phyloP scores from a whole-genome alignment of 257 asterid genomes.

The Fraxinus quadrangulata region DNA sequence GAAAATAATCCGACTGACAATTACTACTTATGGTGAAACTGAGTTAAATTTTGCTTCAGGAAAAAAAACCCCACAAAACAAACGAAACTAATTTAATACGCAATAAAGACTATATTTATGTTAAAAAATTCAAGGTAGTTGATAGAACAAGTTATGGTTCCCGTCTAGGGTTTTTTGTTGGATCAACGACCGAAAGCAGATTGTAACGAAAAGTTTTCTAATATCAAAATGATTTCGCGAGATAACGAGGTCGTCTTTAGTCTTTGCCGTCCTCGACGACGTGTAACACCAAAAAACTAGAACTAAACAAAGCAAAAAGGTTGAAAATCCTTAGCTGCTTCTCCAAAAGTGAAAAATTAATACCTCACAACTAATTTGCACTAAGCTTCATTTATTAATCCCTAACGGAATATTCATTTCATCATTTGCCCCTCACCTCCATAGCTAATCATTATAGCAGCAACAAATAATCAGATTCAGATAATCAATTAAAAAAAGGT shows the following conservation, averaged over 20 bases:
- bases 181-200: slow-evolving; percentile 32
- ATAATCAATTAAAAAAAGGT: background rate
- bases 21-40: too few species aligned
- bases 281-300: slow-evolving; percentile 12
- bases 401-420: background rate
- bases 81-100: too few species aligned
- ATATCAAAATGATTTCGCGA: slow-evolving; percentile 6
- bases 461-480: slow-evolving; percentile 14
- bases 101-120: background rate
- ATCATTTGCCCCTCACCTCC: background rate
- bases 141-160: slow-evolving; percentile 45
- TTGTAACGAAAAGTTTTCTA: slow-evolving; percentile 26
- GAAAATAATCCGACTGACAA: background rate
- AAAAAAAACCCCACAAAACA: too few species aligned
- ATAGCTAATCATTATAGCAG: slow-evolving; percentile 18
- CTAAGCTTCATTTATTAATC: background rate
- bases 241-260: background rate
- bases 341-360: slow-evolving; percentile 32
- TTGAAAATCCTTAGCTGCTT: slow-evolving; percentile 11
- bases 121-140: slow-evolving; percentile 14
- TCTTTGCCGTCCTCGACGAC: slow-evolving; percentile 12
- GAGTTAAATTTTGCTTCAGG: too few species aligned
- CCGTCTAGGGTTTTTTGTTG: slow-evolving; percentile 41
- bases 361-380: background rate
- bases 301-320: background rate